These are phyloP conservation scores for Monosporascus sp. DNA, from an alignment of 2,329 filamentous ascomycete species.

Conservation along the genomic window DNA sequence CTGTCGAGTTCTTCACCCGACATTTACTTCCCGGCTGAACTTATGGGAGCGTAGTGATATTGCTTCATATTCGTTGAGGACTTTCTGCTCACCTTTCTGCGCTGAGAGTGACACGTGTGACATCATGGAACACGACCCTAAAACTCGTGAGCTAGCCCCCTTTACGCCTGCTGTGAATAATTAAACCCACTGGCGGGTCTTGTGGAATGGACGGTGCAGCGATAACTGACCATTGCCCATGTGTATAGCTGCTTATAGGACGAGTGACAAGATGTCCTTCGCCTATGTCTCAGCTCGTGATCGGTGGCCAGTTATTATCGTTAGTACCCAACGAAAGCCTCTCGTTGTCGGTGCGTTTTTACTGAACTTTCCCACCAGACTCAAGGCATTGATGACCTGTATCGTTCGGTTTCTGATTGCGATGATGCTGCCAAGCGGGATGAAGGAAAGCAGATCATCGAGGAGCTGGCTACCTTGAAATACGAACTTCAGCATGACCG, in stretches of 20 bases:
- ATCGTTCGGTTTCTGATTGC: conserved; percentile 60
- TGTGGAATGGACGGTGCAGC: too few relatives aligned
- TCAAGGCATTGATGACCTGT: conserved; percentile 89
- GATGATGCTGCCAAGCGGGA: conserved; percentile 59
- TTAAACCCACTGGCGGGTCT: too few relatives aligned
- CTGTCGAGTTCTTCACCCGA: too few relatives aligned
- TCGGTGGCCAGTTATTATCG: conserved; percentile 90
- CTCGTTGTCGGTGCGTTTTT: not conserved
- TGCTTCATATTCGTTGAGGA: not conserved
- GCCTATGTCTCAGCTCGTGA: conserved; percentile 78
- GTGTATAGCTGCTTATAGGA: conserved; percentile 64
- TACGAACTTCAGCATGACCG: conserved; percentile 93
- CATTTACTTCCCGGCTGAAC: too few relatives aligned
- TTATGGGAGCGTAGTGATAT: too few relatives aligned
- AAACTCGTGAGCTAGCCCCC: conserved; percentile 55
- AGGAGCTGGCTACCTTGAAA: conserved; percentile 75
- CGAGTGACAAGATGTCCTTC: conserved; percentile 79
- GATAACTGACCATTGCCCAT: conserved; percentile 5
- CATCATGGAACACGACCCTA: conserved; percentile 68
- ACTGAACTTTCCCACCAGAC: conserved; percentile 51
- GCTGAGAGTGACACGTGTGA: not conserved
- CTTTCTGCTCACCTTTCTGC: not conserved
- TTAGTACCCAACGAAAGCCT: conserved; percentile 34
- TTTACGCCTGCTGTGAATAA: not conserved
- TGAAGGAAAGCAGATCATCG: conserved; percentile 84